These are phyloP conservation scores for Pyrus communis DNA, from an alignment of 306 rosid genomes.

Conservation along the genomic window DNA sequence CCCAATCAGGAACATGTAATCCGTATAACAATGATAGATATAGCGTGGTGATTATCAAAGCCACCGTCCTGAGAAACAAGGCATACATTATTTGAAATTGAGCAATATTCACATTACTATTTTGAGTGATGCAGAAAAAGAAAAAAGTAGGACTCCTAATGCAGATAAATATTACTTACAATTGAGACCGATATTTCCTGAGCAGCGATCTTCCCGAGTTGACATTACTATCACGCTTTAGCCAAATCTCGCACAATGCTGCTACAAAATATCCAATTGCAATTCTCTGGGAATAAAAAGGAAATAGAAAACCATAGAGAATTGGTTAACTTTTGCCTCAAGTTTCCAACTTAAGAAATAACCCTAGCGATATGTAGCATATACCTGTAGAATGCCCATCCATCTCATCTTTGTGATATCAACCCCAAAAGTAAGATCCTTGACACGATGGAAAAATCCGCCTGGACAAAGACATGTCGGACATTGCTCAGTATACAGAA, in stretches of 20 bases:
- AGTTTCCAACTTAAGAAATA: background rate
- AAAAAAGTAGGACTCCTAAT: background rate
- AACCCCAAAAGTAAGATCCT: conserved; percentile 76
- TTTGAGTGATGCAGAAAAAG: background rate
- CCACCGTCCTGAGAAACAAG: conserved; percentile 42
- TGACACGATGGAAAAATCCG: conserved; percentile 78
- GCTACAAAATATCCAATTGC: conserved; percentile 69
- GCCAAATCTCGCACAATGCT: conserved; percentile 93
- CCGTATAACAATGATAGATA: conserved; percentile 61
- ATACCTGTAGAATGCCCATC: conserved; percentile 94
- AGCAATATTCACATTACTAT: background rate
- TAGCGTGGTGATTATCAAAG: conserved; percentile 42
- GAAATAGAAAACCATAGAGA: background rate
- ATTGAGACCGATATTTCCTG: conserved; percentile 61
- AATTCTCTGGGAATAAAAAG: conserved; percentile 53
- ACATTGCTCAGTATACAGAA: background rate
- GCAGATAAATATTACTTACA: conserved; percentile 37
- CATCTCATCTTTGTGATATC: conserved; percentile 66
- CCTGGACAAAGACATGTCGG: conserved; percentile 32
- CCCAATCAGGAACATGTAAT: conserved; percentile 87
- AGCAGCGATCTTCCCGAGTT: conserved; percentile 56
- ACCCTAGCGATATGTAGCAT: background rate
- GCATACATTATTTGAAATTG: background rate
- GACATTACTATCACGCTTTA: conserved; percentile 49
- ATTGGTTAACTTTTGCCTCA: background rate